Conservation (phyloP, 192 early-diverging fungal species). For the Entomortierella chlamydospora region DNA sequence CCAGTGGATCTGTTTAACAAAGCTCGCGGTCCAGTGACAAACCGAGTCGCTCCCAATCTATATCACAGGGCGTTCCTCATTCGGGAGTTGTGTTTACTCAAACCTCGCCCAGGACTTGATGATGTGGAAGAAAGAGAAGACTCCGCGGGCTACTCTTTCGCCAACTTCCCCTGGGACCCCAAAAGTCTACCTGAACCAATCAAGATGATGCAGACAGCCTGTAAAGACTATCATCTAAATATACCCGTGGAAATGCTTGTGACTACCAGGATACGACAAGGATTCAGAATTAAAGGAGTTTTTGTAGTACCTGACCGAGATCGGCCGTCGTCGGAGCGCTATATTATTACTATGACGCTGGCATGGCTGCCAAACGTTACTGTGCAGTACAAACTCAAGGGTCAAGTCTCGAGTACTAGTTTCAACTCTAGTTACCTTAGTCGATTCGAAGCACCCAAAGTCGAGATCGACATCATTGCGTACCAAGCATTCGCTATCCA, state of each 20-base stretch:
- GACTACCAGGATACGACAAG: slow-evolving; percentile 75
- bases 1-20: slow-evolving; percentile 8
- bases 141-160: slow-evolving; percentile 32
- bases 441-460: slow-evolving; percentile 58
- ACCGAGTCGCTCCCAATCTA: slow-evolving; percentile 57
- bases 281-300: slow-evolving; percentile 73
- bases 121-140: slow-evolving; percentile 41
- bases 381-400: slow-evolving; percentile 77
- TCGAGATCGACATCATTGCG: slow-evolving; percentile 63
- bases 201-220: slow-evolving; percentile 69
- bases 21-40: background rate
- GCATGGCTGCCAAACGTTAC: slow-evolving; percentile 82
- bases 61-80: slow-evolving; percentile 65
- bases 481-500: slow-evolving; percentile 58
- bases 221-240: slow-evolving; percentile 72
- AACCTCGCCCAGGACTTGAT: slow-evolving; percentile 41
- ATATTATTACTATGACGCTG: slow-evolving; percentile 73
- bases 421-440: slow-evolving; percentile 27
- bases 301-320: slow-evolving; percentile 56
- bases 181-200: slow-evolving; percentile 68
- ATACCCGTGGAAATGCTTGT: slow-evolving; percentile 71
- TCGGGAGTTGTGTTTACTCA: slow-evolving; percentile 54
- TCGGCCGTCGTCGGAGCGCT: slow-evolving; percentile 58
- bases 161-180: slow-evolving; percentile 77
- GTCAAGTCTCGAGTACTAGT: slow-evolving; percentile 34